Evolutionary conservation across 2,329 filamentous ascomycete genomes (phyloP).

Genomic region (Anisogramma anomala): DNA sequence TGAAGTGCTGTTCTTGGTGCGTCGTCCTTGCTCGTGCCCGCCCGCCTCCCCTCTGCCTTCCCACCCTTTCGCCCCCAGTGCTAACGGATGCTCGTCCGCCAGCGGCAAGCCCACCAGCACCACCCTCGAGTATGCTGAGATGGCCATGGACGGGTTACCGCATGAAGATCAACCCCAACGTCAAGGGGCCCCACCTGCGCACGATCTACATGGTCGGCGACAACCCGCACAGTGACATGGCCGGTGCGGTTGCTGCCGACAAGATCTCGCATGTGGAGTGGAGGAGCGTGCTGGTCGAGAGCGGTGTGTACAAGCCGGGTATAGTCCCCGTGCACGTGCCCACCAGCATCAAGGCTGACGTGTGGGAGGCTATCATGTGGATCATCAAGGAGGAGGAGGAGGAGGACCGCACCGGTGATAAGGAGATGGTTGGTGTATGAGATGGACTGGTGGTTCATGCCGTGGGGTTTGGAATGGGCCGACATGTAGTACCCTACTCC

Average conservation of each 20-base stretch:
- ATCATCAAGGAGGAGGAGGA: conserved; percentile 22
- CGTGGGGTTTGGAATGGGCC: too few species aligned
- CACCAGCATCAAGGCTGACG: conserved; percentile 45
- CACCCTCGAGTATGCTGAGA: conserved; percentile 59
- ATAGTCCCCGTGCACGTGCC: conserved; percentile 39
- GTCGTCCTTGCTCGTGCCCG: not conserved
- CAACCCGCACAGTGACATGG: conserved; percentile 57
- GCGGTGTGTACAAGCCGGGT: conserved; percentile 46
- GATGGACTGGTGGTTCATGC: not conserved
- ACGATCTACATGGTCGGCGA: conserved; percentile 67
- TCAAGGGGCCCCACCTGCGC: conserved; percentile 16
- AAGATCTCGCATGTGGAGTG: conserved; percentile 40
- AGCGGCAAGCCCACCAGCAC: conserved; percentile 50
- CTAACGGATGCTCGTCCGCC: not conserved
- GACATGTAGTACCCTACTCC: too few species aligned
- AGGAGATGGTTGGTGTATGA: not conserved
- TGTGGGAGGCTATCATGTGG: conserved; percentile 54
- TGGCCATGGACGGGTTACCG: conserved; percentile 31
- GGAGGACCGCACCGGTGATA: not conserved
- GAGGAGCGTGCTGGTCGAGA: conserved; percentile 55
- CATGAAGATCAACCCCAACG: conserved; percentile 10
- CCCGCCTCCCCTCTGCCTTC: not conserved
- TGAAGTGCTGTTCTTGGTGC: conserved; percentile 44
- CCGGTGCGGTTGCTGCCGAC: conserved; percentile 28
- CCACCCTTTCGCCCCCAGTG: not conserved